Evolutionary conservation across 2,329 filamentous ascomycete genomes (phyloP), one percentile per base, ranked within the genome.

Genomic region (Cryphonectria naterciae): DNA sequence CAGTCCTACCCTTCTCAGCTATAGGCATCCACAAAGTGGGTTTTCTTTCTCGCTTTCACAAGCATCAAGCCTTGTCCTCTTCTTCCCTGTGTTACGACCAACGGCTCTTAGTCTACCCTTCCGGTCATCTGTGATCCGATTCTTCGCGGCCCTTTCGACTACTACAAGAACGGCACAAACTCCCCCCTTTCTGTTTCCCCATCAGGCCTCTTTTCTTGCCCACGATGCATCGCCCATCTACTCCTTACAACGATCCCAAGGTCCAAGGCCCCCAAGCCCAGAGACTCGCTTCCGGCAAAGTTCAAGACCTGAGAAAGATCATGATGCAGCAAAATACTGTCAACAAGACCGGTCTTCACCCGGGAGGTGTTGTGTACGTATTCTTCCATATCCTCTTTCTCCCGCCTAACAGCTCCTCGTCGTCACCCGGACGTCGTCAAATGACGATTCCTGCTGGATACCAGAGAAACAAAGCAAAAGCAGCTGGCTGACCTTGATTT

Each of bases 261-360:
- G 79, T 84, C 71, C 83, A 84, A 82, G 82, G 83, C 35, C 83
- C 83, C 70, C 78, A 77, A 65, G 82, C 80, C 71, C 80, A 84
- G 73, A 78, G 83, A 72, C 80, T 83, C 67, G 76, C 79, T 49
- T 77, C 78, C 71, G 77, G 78, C 74, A 75, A 74, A 39, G 73
- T 73, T 35, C 62, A 74, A 67, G 63, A 73, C 65, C 39, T 74
- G 49, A 68, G 69, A 75, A 79, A 78, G 74, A 80, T 32, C 52
- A 56, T 89, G 86, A 82, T 87, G 81, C 54, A 63, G 25, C 58
- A 46, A 39, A 86, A 82, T 78, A 87, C 85, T 80, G 88, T 98
- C 79, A 97, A 98, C 90, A 95, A 95, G 87, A 98, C 95, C 78
- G 89, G 89, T 78, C 91, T 97, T 77, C 94, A 97, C 88, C 95